Evolutionary conservation across 805 yeast genomes (phyloP).

Genomic region (Kodamaea fukazawae): DNA sequence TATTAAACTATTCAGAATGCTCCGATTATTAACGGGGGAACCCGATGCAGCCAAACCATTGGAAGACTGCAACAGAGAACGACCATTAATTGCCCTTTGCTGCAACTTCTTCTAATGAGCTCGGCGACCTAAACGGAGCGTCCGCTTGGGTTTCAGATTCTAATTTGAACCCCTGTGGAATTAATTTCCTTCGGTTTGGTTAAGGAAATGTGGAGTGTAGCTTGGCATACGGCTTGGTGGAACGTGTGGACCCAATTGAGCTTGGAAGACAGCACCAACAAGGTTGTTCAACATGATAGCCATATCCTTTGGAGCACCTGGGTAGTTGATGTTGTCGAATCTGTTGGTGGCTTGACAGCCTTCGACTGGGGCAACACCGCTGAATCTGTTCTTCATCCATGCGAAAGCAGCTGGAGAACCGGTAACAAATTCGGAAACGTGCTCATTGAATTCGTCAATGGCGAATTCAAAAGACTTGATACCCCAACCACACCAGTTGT

Average conservation of each 20-base stretch:
- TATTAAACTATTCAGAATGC: too few species aligned
- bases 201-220: too few species aligned
- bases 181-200: too few species aligned
- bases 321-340: slow-evolving; percentile 43
- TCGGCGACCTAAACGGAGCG: too few species aligned
- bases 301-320: slow-evolving; percentile 24
- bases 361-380: slow-evolving; percentile 13
- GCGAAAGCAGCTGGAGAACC: slow-evolving; percentile 17
- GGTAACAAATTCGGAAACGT: slow-evolving; percentile 14
- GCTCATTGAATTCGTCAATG: slow-evolving; percentile 13
- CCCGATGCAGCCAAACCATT: too few species aligned
- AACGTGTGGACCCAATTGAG: slow-evolving; percentile 3
- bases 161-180: too few species aligned
- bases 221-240: too few species aligned
- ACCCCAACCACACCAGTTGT: slow-evolving; percentile 14
- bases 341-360: slow-evolving; percentile 38
- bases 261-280: slow-evolving; percentile 2
- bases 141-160: too few species aligned
- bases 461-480: slow-evolving; percentile 11
- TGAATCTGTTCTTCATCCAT: slow-evolving; percentile 18
- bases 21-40: too few species aligned
- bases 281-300: neutral
- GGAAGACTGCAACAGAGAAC: too few species aligned
- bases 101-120: too few species aligned
- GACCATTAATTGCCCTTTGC: too few species aligned